A percentile compares a stretch with the other conserved stretches of the same genome.
phyloP scores from a whole-genome alignment of 2,329 filamentous ascomycete species.

The Sporothrix sp. region DNA sequence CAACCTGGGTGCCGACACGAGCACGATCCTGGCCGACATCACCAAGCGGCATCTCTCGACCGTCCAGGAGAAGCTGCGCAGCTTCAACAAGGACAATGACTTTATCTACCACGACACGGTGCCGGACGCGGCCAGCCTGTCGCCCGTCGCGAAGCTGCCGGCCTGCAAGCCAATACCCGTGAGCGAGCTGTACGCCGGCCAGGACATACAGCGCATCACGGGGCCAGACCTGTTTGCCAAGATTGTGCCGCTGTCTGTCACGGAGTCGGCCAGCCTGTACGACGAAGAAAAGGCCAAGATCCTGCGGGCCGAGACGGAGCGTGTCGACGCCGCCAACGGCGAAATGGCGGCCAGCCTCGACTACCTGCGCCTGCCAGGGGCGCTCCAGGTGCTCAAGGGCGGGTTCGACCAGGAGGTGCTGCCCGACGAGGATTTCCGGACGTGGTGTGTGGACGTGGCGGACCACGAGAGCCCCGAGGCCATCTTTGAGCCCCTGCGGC shows the following conservation, averaged over 20 bases:
- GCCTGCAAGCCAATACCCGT: constrained; percentile 96
- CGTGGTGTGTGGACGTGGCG: constrained; percentile 89
- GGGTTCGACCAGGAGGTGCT: constrained; percentile 82
- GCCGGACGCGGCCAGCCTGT: constrained; percentile 71
- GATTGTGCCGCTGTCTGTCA: constrained; percentile 91
- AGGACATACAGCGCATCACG: constrained; percentile 94
- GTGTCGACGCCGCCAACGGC: constrained; percentile 82
- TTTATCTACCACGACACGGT: constrained; percentile 96
- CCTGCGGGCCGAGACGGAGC: constrained; percentile 84
- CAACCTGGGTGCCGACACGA: constrained; percentile 75
- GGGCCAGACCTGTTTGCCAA: constrained; percentile 95
- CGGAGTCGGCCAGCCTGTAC: constrained; percentile 91
- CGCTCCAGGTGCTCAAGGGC: constrained; percentile 83
- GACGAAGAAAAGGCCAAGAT: constrained; percentile 98
- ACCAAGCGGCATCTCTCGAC: constrained; percentile 72
- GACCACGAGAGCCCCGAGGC: constrained; percentile 69
- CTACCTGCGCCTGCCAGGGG: constrained; percentile 81
- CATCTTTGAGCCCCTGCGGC: constrained; percentile 69
- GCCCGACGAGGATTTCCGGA: constrained; percentile 83
- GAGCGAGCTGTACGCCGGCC: constrained; percentile 89
- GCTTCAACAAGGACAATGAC: constrained; percentile 85
- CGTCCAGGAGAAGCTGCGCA: constrained; percentile 69
- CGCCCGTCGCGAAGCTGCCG: constrained; percentile 78
- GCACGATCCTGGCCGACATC: constrained; percentile 62
- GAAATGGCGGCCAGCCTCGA: constrained; percentile 95